Evolutionary conservation across 2,329 filamentous ascomycete genomes (phyloP), one percentile per base, ranked within the genome.

Genomic region (Calonectria pauciramosa): DNA sequence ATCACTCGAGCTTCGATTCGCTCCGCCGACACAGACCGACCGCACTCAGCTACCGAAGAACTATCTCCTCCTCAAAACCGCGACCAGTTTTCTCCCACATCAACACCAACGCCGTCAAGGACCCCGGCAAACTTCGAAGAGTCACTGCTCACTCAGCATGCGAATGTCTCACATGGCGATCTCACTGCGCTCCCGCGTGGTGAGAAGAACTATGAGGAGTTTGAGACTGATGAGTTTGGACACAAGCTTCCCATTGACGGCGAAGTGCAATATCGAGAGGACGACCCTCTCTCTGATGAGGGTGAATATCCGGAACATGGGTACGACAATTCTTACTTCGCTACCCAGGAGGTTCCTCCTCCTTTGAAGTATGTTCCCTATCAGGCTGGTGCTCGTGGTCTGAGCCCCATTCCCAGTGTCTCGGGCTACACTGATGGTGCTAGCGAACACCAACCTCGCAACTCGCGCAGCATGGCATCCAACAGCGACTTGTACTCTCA

Each of bases 391-490:
- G 90, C 91, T 68, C 93, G 94, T 52, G 93, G 93, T 14, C 86
- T 97, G 64, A 98, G 96, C 82, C 96, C 96, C 0, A 96, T 98
- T 74, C 96, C 97, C 79, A 98, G 96, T 80, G 95, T 98, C 20
- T 96, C 95, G 14, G 97, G 96, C 76, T 96, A 96, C 80, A 93
- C 92, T 5, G 93, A 96, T 80, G 91, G 92, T 60, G 92, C 92
- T 68, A 93, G 89, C 80, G 90, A 93, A 75, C 89, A 89, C 41
- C 85, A 86, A 36, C 91, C 90, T 79, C 90, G 90, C 64, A 89
- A 93, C 73, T 91, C 92, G 1, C 86, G 88, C 72, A 86, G 90
- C 38, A 89, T 89, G 56, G 88, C 88, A 18, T 85, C 84, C 8
- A 79, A 85, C 3, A 87, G 86, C 26, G 90, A 89, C n/a, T 91